Evolutionary conservation across 2,329 filamentous ascomycete species (phyloP).

Genomic region (Nigrospora oryzae): DNA sequence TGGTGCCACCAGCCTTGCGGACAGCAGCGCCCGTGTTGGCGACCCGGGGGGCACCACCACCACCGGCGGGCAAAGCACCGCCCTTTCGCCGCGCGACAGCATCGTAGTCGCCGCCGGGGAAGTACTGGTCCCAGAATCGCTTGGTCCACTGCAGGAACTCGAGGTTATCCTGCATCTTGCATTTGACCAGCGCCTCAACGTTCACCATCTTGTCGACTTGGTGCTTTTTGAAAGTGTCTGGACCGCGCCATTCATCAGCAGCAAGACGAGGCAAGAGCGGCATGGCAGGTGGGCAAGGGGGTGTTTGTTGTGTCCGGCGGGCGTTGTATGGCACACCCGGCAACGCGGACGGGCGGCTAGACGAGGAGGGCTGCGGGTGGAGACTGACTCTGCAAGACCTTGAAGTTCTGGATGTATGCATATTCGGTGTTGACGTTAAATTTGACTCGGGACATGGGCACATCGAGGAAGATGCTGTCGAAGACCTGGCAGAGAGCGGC

Average conservation of each 20-base stretch:
- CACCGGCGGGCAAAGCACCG: conserved; percentile 41
- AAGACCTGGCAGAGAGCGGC: conserved; percentile 95
- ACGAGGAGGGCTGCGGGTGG: not conserved
- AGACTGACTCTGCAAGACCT: conserved; percentile 82
- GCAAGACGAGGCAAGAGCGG: not conserved
- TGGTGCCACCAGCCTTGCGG: conserved; percentile 46
- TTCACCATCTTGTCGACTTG: conserved; percentile 83
- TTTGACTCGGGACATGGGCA: conserved; percentile 93
- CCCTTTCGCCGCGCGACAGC: conserved; percentile 79
- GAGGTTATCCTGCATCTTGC: conserved; percentile 99
- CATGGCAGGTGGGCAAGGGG: conserved; percentile 1
- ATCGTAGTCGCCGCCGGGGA: conserved; percentile 94
- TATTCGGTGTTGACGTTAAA: conserved; percentile 98
- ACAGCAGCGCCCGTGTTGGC: conserved; percentile 43
- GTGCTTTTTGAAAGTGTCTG: conserved; percentile 79
- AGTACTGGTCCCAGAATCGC: conserved; percentile 96
- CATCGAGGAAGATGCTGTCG: conserved; percentile 93
- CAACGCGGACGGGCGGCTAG: not conserved
- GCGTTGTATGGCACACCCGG: too few relatives aligned
- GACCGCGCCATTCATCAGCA: not conserved
- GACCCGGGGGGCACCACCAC: conserved; percentile 22
- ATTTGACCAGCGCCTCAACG: conserved; percentile 84
- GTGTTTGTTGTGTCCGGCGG: not conserved
- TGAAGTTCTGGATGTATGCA: conserved; percentile 97
- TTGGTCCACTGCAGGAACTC: conserved; percentile 98